Evolutionary conservation across 2,329 filamentous ascomycete genomes (phyloP).

Genomic region (Alternaria solani): DNA sequence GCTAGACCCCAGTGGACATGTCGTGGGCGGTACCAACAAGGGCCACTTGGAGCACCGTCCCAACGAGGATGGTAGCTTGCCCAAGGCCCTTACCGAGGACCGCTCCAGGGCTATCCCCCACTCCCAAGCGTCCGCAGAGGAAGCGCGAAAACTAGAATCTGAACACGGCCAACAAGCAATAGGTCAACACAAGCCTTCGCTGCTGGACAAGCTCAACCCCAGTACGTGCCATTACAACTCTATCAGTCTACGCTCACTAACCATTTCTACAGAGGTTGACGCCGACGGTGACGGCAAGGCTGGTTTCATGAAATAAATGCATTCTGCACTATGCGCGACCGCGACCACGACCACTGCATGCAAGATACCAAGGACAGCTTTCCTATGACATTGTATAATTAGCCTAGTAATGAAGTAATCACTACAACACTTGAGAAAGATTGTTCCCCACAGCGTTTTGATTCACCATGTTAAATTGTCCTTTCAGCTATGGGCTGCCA

Average conservation of each 20-base stretch:
- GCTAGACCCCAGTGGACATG: conserved; percentile 6
- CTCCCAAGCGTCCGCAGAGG: conserved; percentile 26
- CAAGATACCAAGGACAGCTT: conserved; percentile 14
- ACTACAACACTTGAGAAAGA: neutral
- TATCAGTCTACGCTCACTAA: neutral
- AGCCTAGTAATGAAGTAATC: conserved; percentile 16
- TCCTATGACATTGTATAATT: conserved; percentile 21
- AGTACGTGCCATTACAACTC: conserved; percentile 19
- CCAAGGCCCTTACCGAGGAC: conserved; percentile 20
- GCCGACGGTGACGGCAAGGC: conserved; percentile 64
- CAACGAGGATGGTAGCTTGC: conserved; percentile 21
- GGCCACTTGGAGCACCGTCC: conserved; percentile 15
- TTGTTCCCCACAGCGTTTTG: neutral
- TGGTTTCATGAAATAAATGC: conserved; percentile 61
- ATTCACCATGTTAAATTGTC: conserved; percentile 24
- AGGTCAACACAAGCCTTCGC: conserved; percentile 53
- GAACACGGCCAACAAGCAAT: conserved; percentile 20
- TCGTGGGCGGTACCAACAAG: conserved; percentile 12
- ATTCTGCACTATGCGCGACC: conserved; percentile 29
- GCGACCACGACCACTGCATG: conserved; percentile 8
- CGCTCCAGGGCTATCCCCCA: conserved; percentile 21
- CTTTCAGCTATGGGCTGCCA: conserved; percentile 50
- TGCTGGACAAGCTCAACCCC: conserved; percentile 65
- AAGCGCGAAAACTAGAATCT: conserved; percentile 5
- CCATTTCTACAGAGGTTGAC: conserved; percentile 47